Evolutionary conservation across 768 basidiomycete species (phyloP).

Genomic region (Termitomyces sp.): DNA sequence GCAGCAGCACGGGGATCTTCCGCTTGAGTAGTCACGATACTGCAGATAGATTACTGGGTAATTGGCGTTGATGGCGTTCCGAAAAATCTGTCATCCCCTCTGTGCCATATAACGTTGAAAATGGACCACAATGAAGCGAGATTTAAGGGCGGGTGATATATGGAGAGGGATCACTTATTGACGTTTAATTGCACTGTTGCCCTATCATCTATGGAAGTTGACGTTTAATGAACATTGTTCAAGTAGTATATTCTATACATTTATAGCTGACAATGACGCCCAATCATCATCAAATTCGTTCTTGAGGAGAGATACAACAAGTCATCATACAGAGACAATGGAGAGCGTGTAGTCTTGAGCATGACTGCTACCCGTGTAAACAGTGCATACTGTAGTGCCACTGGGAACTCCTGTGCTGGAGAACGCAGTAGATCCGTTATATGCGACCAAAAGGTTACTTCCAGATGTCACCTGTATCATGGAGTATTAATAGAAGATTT

Average conservation of each 20-base stretch:
- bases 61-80: slow-evolving; percentile 32
- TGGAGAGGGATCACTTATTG: slow-evolving; percentile 34
- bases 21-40: slow-evolving; percentile 2
- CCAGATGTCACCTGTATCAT: slow-evolving; percentile 40
- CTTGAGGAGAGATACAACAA: not conserved
- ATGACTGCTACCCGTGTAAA: slow-evolving; percentile 30
- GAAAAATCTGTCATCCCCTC: slow-evolving; percentile 29
- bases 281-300: not conserved
- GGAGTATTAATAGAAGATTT: not conserved
- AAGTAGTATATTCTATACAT: not conserved
- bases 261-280: not conserved
- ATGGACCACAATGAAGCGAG: slow-evolving; percentile 38
- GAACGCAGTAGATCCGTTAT: slow-evolving; percentile 42
- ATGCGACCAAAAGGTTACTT: slow-evolving; percentile 40
- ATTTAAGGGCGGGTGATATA: slow-evolving; percentile 35
- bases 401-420: slow-evolving; percentile 47
- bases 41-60: no score
- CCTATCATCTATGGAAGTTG: no score
- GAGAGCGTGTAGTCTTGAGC: slow-evolving; percentile 30
- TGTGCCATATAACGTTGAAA: slow-evolving; percentile 28
- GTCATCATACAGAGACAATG: slow-evolving; percentile 27
- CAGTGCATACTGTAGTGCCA: slow-evolving; percentile 35
- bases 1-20: slow-evolving; percentile 25
- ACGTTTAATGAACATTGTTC: not conserved
- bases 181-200: no score